Conservation (phyloP, 2,329 filamentous ascomycete genomes). For the Teratosphaeria nubilosa region DNA sequence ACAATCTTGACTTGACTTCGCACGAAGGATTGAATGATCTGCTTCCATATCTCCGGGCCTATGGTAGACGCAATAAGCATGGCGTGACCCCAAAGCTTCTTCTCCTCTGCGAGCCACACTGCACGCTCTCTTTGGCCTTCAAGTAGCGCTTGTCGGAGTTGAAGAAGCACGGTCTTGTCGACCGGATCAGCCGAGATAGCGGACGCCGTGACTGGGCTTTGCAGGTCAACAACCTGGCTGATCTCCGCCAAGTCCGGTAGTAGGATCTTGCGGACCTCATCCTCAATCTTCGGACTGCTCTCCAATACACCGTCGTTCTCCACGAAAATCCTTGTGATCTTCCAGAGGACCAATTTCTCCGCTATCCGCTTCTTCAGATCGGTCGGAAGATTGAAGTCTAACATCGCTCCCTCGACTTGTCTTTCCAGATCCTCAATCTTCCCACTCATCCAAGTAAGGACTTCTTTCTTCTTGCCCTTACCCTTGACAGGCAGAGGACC, state of each 20-base stretch:
- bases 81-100: slow-evolving; percentile 90
- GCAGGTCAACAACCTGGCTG: slow-evolving; percentile 27
- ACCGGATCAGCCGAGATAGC: slow-evolving; percentile 49
- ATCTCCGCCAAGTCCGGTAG: slow-evolving; percentile 45
- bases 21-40: slow-evolving; percentile 90
- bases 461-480: slow-evolving; percentile 95
- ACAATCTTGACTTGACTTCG: slow-evolving; percentile 83
- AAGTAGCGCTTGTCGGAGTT: slow-evolving; percentile 63
- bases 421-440: slow-evolving; percentile 67
- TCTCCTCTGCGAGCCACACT: slow-evolving; percentile 87
- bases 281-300: slow-evolving; percentile 53
- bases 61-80: slow-evolving; percentile 80
- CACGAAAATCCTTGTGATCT: slow-evolving; percentile 68
- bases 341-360: slow-evolving; percentile 80
- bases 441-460: slow-evolving; percentile 65
- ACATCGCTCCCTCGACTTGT: slow-evolving; percentile 34
- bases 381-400: slow-evolving; percentile 41
- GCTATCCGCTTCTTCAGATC: slow-evolving; percentile 60
- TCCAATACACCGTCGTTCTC: slow-evolving; percentile 80
- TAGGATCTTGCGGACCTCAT: slow-evolving; percentile 64
- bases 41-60: slow-evolving; percentile 68
- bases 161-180: slow-evolving; percentile 59
- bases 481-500: slow-evolving; percentile 80
- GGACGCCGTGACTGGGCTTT: slow-evolving; percentile 21
- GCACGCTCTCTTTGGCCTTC: slow-evolving; percentile 81